Evolutionary conservation across 345 rosid species (phyloP).

Genomic region (Eucalyptus globulus): DNA sequence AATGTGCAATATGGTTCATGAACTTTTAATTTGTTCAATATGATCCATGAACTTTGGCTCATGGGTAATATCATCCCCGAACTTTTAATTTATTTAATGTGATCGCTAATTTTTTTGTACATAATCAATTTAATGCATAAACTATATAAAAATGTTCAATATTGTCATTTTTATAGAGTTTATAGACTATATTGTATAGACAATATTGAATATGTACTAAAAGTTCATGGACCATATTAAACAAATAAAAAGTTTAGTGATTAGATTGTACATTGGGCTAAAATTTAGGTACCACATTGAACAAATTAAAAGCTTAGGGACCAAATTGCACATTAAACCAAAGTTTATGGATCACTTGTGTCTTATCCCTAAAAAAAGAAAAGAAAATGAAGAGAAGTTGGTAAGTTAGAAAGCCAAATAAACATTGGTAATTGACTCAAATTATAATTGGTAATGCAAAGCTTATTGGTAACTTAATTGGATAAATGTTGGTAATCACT

Average conservation of each 20-base stretch:
- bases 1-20: neutral
- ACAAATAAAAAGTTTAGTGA: too few relatives aligned
- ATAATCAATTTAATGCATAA: too few relatives aligned
- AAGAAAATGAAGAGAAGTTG: neutral
- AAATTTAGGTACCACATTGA: neutral
- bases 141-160: neutral
- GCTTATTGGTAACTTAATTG: neutral
- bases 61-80: too few relatives aligned
- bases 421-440: neutral
- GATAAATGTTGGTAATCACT: neutral
- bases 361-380: neutral
- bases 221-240: neutral
- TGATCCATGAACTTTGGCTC: too few relatives aligned
- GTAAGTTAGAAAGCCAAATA: neutral
- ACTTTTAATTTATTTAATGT: neutral
- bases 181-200: too few relatives aligned
- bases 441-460: neutral
- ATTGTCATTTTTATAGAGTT: neutral
- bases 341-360: neutral
- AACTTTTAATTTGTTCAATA: too few relatives aligned
- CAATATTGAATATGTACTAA: too few relatives aligned
- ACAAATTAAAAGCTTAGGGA: too few relatives aligned
- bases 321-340: neutral
- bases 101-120: too few relatives aligned
- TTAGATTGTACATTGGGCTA: neutral